Base-by-base conservation (phyloP, 345 rosid genomes). In the Kernera saxatilis region DNA sequence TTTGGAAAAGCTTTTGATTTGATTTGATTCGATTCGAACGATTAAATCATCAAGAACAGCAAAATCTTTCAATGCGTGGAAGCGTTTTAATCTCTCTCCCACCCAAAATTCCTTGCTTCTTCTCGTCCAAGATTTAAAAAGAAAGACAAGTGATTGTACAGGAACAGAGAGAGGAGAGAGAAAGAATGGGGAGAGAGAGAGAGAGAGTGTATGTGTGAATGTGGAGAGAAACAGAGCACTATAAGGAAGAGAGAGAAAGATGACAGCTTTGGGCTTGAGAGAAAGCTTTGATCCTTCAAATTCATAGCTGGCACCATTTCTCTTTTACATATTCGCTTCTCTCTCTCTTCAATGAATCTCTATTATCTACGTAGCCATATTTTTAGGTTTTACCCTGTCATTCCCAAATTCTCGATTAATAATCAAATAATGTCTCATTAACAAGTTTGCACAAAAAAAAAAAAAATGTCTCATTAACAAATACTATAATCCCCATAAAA, bases 251-350 rank as follows among this genome's bases (percentile, higher is more conserved):
- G 74, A 61, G 73, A 29, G 44, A 35, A 26, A 27, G 36, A 41
- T 83, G 89, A 86, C 95, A 90, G 92, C 92, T 85, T 86, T 90
- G 86, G 88, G 78, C 80, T 55, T 72, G 55, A 81, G 85, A 81
- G 84, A 83, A 85, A 82, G 92, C 86, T 82, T 86, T 80, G 86
- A 84, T 89, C 88, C 88, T 84, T 87, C 89, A 79, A 77, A 71
- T 84, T 82, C 93, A 74, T 77, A 87, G 98, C 98, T 88, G 97
- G 89, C 93, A 85, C 41, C 88, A 78, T 82, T 48, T 51, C 62
- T 55, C 71, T 64, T 64, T 72, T 72, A 9, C 69, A 73, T 67
- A 80, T 85, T 83, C 86, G 85, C 84, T 84, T 15, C 32, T 36
- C 60, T 72, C 77, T 65, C 76, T 73, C 55, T 64, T 8, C 49